A percentile compares a stretch with the other conserved stretches of the same genome.
phyloP scores from a whole-genome alignment of 1,139 yeast genomes.

The Geotrichum restrictum region DNA sequence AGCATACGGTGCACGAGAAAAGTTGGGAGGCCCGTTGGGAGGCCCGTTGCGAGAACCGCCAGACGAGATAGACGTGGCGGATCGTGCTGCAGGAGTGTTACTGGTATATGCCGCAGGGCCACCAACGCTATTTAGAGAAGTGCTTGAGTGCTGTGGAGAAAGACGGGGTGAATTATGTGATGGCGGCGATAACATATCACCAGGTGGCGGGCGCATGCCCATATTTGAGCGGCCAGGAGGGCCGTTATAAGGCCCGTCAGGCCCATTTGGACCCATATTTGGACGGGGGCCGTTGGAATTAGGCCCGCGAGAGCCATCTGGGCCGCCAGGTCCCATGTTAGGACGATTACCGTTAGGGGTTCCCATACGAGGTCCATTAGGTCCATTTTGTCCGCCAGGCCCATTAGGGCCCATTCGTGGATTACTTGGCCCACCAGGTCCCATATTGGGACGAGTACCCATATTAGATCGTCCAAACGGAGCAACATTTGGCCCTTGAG shows the following conservation, averaged over 20 bases:
- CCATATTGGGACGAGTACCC: neutral
- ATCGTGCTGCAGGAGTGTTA: slow-evolving; percentile 11
- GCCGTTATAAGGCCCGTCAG: neutral
- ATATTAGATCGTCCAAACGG: slow-evolving; percentile 1
- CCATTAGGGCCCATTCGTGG: neutral
- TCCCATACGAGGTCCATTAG: too few species aligned
- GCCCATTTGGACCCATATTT: too few species aligned
- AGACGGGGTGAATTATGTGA: neutral
- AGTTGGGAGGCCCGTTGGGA: slow-evolving; percentile 6
- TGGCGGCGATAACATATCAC: neutral
- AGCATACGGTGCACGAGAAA: slow-evolving; percentile 13
- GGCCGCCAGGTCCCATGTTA: slow-evolving; percentile 1
- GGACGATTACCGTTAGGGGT: neutral
- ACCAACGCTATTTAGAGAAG: neutral
- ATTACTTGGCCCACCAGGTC: neutral
- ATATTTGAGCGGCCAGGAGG: neutral
- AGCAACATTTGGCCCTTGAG: neutral
- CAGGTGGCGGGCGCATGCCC: neutral
- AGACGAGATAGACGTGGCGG: slow-evolving; percentile 12
- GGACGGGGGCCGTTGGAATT: too few species aligned
- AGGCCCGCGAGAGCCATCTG: too few species aligned
- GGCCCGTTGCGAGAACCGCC: slow-evolving; percentile 9
- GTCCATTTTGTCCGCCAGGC: neutral
- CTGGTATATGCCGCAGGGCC: slow-evolving; percentile 11
- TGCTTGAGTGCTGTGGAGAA: slow-evolving; percentile 9